Base-by-base conservation (phyloP, 345 rosid genomes). In the Viola odorata region DNA sequence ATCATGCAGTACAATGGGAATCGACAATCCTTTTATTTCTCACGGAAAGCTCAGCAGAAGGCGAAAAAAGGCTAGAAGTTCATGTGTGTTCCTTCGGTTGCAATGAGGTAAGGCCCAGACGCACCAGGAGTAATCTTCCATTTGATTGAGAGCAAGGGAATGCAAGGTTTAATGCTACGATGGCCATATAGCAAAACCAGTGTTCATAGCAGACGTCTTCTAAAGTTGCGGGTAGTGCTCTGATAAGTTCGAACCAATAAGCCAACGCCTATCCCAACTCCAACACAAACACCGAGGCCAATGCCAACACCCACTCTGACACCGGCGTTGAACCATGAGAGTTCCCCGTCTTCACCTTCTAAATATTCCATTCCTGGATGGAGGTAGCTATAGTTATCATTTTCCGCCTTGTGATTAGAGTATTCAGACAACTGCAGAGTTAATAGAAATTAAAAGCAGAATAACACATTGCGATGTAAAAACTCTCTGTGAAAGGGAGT, bases 321-420 rank as follows among this genome's bases (percentile, higher is more conserved):
- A 41, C 72, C 76, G 17, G 76, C 76, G 3, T 72, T 67, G 68
- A 67, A 67, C 76, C 76, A 67, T 5, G 76, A 66, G 44, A 72
- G 67, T 36, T 72, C 76, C 51, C 57, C 68, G 36, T 72, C 76
- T 72, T 72, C 76, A 15, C 60, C 61, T 14, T 62, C 72, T 17
- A 67, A 13, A 53, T 53, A 62, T 50, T 61, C 76, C 13, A 53
- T 37, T 42, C 61, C 68, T 1, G 67, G 41, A 47, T 51, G 57
- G 12, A 45, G 6, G 58, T 57, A 51, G 17, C 7, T 23, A 47
- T 53, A 53, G 3, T 53, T 68, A 17, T 58, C 72, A 37, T 68
- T 64, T 62, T 85, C 96, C 7, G 78, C 67, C 75, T 79, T 80
- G 58, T 64, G 59, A 45, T 71, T 62, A 10, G 61, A 61, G 77